A percentile compares a stretch with the other conserved stretches of the same genome.
phyloP scores from a whole-genome alignment of 192 early-diverging fungal species.

The Coemansia reversa region DNA sequence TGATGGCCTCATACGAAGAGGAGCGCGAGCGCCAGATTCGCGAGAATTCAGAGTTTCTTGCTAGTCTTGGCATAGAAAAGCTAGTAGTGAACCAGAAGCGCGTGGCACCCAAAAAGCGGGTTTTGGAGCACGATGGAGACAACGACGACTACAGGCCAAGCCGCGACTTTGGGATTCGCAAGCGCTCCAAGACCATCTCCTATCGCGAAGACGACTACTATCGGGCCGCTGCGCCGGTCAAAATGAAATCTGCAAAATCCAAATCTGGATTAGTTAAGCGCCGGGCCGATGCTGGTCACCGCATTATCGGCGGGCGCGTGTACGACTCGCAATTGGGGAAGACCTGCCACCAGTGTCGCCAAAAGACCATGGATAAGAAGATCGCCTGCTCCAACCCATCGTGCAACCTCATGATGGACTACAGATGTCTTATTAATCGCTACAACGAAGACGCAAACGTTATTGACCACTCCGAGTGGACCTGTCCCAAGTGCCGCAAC shows the following conservation, averaged over 20 bases:
- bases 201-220: slow-evolving; percentile 31
- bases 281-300: slow-evolving; percentile 15
- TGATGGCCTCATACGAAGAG: slow-evolving; percentile 28
- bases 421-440: slow-evolving; percentile 27
- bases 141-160: slow-evolving; percentile 22
- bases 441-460: slow-evolving; percentile 31
- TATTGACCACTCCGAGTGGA: slow-evolving; percentile 21
- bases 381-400: slow-evolving; percentile 22
- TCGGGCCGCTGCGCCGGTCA: not conserved
- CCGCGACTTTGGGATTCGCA: slow-evolving; percentile 16
- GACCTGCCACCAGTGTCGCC: slow-evolving; percentile 51
- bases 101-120: slow-evolving; percentile 7
- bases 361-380: slow-evolving; percentile 42
- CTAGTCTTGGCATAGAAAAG: slow-evolving; percentile 24
- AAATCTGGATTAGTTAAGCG: slow-evolving; percentile 12
- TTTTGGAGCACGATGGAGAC: not conserved
- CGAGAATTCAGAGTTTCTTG: slow-evolving; percentile 40
- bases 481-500: slow-evolving; percentile 37
- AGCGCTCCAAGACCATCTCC: slow-evolving; percentile 12
- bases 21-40: slow-evolving; percentile 36
- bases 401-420: slow-evolving; percentile 36
- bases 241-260: slow-evolving; percentile 3
- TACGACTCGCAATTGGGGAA: slow-evolving; percentile 27
- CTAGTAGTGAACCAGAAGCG: not conserved
- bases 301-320: slow-evolving; percentile 23